A percentile compares a stretch with the other conserved stretches of the same genome.
Evolutionary conservation across 1,284 basidiomycete species (phyloP).

Genomic region (Rhodotorula sp.): DNA sequence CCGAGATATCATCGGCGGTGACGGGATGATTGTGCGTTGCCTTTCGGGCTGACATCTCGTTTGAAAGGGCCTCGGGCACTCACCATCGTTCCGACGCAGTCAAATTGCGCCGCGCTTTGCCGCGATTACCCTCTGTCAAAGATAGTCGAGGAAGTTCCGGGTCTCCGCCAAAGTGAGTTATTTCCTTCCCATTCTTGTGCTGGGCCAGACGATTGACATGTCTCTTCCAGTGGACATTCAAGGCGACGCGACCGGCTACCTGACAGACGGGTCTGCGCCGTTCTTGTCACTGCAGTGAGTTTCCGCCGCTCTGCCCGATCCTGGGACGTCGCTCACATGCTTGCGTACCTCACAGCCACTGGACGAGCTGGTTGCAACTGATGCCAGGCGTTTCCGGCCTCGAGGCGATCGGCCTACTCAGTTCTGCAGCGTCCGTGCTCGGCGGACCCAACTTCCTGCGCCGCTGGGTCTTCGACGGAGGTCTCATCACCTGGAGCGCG

Average conservation of each 20-base stretch:
- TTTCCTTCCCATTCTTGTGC: neutral
- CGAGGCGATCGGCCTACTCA: constrained; percentile 26
- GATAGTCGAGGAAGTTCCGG: constrained; percentile 33
- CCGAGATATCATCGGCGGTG: constrained; percentile 27
- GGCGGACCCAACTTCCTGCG: constrained; percentile 40
- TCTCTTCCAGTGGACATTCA: constrained; percentile 13
- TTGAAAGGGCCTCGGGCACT: neutral
- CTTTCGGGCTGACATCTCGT: neutral
- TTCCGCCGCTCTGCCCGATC: neutral
- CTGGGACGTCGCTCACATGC: neutral
- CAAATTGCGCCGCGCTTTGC: constrained; percentile 36
- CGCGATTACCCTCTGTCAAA: constrained; percentile 23
- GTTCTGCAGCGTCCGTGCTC: constrained; percentile 26
- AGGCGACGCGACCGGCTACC: constrained; percentile 34
- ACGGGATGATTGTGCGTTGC: constrained; percentile 34
- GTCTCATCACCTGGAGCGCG: constrained; percentile 5
- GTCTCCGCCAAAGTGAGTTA: constrained; percentile 28
- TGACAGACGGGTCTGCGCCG: constrained; percentile 15
- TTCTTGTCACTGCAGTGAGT: constrained; percentile 25
- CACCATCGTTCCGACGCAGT: neutral
- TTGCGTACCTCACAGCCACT: constrained; percentile 30
- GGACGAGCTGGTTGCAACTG: constrained; percentile 33
- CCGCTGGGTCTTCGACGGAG: constrained; percentile 40
- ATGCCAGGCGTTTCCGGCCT: constrained; percentile 12
- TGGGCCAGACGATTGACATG: too few relatives aligned